These are phyloP conservation scores for Eutreptiella sp. DNA, from an alignment of 208 protist genomes.

Conservation along the genomic window DNA sequence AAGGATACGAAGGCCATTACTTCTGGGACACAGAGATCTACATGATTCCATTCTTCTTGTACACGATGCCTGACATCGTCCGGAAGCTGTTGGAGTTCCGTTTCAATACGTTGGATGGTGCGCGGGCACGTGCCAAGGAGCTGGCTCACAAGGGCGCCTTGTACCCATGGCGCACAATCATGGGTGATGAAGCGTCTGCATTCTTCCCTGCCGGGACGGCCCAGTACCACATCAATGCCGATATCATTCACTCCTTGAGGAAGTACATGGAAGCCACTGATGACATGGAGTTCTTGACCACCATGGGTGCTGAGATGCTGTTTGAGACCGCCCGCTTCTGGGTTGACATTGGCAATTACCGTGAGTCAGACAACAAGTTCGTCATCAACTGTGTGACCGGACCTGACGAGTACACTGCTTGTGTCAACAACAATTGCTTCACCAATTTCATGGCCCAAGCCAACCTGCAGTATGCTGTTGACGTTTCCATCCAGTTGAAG, in stretches of 20 bases:
- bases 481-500: slow-evolving; percentile 49
- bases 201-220: slow-evolving; percentile 53
- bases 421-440: slow-evolving; percentile 78
- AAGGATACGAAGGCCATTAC: slow-evolving; percentile 58
- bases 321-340: slow-evolving; percentile 68
- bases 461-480: slow-evolving; percentile 68
- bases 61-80: slow-evolving; percentile 62
- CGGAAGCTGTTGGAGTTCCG: slow-evolving; percentile 69
- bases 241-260: slow-evolving; percentile 61
- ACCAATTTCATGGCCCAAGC: slow-evolving; percentile 78
- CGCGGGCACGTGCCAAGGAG: slow-evolving; percentile 56
- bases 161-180: slow-evolving; percentile 67
- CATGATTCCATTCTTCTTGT: slow-evolving; percentile 67
- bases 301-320: slow-evolving; percentile 65
- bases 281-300: slow-evolving; percentile 44
- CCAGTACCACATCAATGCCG: slow-evolving; percentile 71
- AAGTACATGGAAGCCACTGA: slow-evolving; percentile 69
- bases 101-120: slow-evolving; percentile 63
- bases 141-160: slow-evolving; percentile 71
- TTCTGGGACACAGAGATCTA: slow-evolving; percentile 78
- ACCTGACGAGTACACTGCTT: slow-evolving; percentile 68
- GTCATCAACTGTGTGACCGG: slow-evolving; percentile 70
- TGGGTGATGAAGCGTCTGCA: slow-evolving; percentile 57
- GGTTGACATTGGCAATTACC: slow-evolving; percentile 73
- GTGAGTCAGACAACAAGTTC: slow-evolving; percentile 61